Base-by-base conservation (phyloP, 495 filamentous ascomycete species). In the Penicillium samsonianum region DNA sequence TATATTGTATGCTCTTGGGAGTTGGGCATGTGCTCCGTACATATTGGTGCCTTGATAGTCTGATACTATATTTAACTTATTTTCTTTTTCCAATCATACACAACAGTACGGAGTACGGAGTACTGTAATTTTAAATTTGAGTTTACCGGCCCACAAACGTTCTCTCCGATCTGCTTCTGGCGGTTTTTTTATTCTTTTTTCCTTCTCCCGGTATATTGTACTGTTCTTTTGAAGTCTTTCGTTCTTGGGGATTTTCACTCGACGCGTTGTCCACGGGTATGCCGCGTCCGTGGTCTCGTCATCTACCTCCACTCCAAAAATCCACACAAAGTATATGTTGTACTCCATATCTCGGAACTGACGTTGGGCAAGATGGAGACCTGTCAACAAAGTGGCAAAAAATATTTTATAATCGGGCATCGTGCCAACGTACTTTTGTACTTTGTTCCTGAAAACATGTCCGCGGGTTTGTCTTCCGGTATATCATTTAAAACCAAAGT, bases 21-120 rank as follows among this genome's bases (percentile, higher is more conserved):
- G 35, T 41, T 52, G 50, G 50, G 50, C 25, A 52, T 41, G 26
- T 48, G 28, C 41, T 4, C 0, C 1, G 35, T 31, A 30, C 37
- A 53, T 16, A 53, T 23, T 53, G 33, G 31, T 41, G 38, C 12
- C 20, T 44, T 44, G 22, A 48, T 31, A 28, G 33, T n/a, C 12
- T 26, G 25, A n/a, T 31, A 8, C 51, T 54, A 54, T 54, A 54
- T 20, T 54, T 54, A 54, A 44, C 40, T 31, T 3, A 19, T 16
- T 45, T 53, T 43, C 17, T 5, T 30, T 53, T 53, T 42, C 31
- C 31, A 33, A 50, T 33, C 30, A 5, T 50, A 23, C 48, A 17
- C 25, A 7, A 12, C 11, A 33, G 9, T 52, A n/a, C n/a, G n/a
- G n/a, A n/a, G n/a, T n/a, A n/a, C n/a, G n/a, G n/a, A n/a, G n/a